A percentile compares a stretch with the other conserved stretches of the same genome.
Conservation (phyloP, 129 eudicot genomes). For the Artemisia argyi region DNA sequence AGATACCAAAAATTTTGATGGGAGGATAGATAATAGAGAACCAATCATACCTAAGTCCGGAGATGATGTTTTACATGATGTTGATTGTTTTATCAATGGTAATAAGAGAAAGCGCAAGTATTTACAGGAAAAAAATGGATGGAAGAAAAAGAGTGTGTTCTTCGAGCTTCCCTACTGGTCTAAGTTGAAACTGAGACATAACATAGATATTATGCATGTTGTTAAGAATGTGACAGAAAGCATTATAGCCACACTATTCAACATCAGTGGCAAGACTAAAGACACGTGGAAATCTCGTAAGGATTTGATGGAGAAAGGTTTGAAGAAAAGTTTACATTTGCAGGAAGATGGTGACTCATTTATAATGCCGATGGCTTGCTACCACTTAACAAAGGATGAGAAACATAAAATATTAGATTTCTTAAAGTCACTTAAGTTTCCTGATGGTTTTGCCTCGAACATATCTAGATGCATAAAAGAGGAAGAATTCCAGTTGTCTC, state of each 20-base stretch:
- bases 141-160: too few relatives aligned
- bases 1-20: too few relatives aligned
- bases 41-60: too few relatives aligned
- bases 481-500: not conserved
- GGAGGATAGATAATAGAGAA: too few relatives aligned
- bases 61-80: too few relatives aligned
- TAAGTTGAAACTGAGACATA: too few relatives aligned
- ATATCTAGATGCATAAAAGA: not conserved
- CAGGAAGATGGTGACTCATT: not conserved
- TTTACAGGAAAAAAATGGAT: too few relatives aligned
- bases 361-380: conserved; percentile 4
- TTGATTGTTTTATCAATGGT: too few relatives aligned
- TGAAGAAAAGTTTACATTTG: conserved; percentile 6
- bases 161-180: too few relatives aligned
- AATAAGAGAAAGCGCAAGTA: too few relatives aligned
- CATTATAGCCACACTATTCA: not conserved
- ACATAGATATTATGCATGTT: too few relatives aligned
- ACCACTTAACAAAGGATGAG: not conserved
- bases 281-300: not conserved
- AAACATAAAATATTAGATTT: not conserved
- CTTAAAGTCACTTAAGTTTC: conserved; percentile 2
- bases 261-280: not conserved
- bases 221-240: too few relatives aligned
- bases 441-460: not conserved
- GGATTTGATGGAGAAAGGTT: not conserved